Evolutionary conservation across 2,329 filamentous ascomycete genomes (phyloP).

Genomic region (Ophiostoma triangulosporum): DNA sequence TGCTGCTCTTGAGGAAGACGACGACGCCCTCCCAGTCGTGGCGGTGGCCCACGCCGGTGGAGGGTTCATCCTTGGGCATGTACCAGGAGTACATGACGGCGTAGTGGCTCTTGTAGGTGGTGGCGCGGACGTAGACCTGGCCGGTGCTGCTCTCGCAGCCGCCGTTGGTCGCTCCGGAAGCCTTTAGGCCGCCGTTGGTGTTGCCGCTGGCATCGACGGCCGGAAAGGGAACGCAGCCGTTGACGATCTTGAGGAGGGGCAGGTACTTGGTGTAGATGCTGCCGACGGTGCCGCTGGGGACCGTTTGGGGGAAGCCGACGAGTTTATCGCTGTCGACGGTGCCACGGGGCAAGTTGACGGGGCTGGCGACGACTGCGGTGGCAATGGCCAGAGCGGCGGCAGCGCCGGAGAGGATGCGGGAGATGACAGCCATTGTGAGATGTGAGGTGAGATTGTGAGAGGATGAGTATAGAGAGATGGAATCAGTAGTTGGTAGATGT

Average conservation of each 20-base stretch:
- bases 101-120: slow-evolving; percentile 18
- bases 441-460: neutral
- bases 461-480: neutral
- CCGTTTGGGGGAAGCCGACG: slow-evolving; percentile 38
- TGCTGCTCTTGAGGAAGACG: slow-evolving; percentile 19
- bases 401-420: slow-evolving; percentile 5
- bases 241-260: slow-evolving; percentile 38
- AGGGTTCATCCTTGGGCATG: slow-evolving; percentile 31
- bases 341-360: slow-evolving; percentile 14
- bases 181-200: slow-evolving; percentile 24
- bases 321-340: slow-evolving; percentile 23
- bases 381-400: slow-evolving; percentile 1
- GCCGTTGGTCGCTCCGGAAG: slow-evolving; percentile 11
- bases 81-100: slow-evolving; percentile 32
- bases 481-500: neutral
- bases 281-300: slow-evolving; percentile 32
- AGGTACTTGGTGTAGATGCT: slow-evolving; percentile 40
- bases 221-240: slow-evolving; percentile 50
- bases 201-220: slow-evolving; percentile 44
- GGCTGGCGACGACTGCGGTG: neutral
- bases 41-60: slow-evolving; percentile 22
- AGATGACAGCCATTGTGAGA: slow-evolving; percentile 5
- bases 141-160: slow-evolving; percentile 23
- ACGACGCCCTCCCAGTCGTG: slow-evolving; percentile 28
- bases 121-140: slow-evolving; percentile 25